These are phyloP conservation scores for Hymenoscyphus albidus DNA, from an alignment of 2,329 filamentous ascomycete genomes.

Conservation along the genomic window DNA sequence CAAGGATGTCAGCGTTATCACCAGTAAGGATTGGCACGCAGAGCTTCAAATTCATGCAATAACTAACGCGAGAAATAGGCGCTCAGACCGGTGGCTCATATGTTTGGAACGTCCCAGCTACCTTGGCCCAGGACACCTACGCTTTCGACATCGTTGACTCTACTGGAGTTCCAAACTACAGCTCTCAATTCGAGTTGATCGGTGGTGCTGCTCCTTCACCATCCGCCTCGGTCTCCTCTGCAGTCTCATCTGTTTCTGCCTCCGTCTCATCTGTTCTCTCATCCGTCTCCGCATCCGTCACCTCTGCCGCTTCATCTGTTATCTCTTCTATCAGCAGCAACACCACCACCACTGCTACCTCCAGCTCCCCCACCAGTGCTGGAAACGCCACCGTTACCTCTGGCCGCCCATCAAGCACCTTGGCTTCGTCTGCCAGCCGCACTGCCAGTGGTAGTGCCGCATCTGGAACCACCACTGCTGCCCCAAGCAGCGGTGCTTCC, in stretches of 20 bases:
- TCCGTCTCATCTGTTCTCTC: slow-evolving; percentile 9
- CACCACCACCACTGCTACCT: slow-evolving; percentile 10
- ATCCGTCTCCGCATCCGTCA: slow-evolving; percentile 14
- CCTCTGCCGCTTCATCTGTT: slow-evolving; percentile 15
- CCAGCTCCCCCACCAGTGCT: slow-evolving; percentile 4
- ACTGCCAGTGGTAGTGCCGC: slow-evolving; percentile 5
- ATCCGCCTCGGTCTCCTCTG: slow-evolving; percentile 3
- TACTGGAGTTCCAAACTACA: slow-evolving; percentile 26
- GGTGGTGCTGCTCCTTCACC: slow-evolving; percentile 19
- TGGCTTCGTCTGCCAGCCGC: slow-evolving; percentile 1
- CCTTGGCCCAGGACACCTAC: slow-evolving; percentile 20
- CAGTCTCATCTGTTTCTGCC: slow-evolving; percentile 1
- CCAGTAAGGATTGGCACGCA: slow-evolving; percentile 21
- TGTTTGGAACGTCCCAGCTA: slow-evolving; percentile 25
- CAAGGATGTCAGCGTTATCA: slow-evolving; percentile 26
- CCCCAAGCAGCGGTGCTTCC: slow-evolving; percentile 20
- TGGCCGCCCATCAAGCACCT: slow-evolving; percentile 3
- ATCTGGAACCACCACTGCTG: slow-evolving; percentile 6
- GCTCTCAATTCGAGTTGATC: slow-evolving; percentile 26
- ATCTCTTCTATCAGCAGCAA: slow-evolving; percentile 4
- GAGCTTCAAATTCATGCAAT: not conserved
- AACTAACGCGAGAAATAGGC: slow-evolving; percentile 8
- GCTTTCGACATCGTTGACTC: slow-evolving; percentile 30
- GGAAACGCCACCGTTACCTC: slow-evolving; percentile 8
- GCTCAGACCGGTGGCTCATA: slow-evolving; percentile 26